These are phyloP conservation scores for Candida sp. DNA, from an alignment of 1,139 yeast species.

Conservation along the genomic window DNA sequence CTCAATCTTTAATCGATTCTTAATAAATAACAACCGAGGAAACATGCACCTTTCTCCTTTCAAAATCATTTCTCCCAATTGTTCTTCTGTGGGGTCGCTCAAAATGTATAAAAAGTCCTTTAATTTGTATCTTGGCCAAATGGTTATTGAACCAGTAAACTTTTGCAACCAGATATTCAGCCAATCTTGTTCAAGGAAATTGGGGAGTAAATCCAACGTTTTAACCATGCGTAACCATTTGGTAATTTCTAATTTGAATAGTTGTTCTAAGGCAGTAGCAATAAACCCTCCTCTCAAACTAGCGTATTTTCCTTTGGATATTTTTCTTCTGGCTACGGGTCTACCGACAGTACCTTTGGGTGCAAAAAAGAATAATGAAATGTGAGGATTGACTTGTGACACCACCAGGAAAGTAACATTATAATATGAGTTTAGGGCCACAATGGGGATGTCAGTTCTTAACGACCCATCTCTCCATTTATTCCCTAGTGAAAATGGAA, in stretches of 20 bases:
- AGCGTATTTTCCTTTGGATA: slow-evolving; percentile 33
- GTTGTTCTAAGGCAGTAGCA: slow-evolving; percentile 68
- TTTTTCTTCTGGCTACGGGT: slow-evolving; percentile 65
- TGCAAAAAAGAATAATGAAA: slow-evolving; percentile 70
- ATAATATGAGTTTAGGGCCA: slow-evolving; percentile 69
- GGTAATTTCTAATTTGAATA: slow-evolving; percentile 66
- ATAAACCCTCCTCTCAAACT: slow-evolving; percentile 73
- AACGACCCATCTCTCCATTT: slow-evolving; percentile 76
- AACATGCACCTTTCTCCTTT: slow-evolving; percentile 67
- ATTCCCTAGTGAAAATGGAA: slow-evolving; percentile 71
- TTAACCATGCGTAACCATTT: slow-evolving; percentile 74
- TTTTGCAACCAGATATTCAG: slow-evolving; percentile 72
- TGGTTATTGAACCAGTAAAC: slow-evolving; percentile 72
- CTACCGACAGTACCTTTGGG: slow-evolving; percentile 81
- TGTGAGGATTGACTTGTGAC: slow-evolving; percentile 83
- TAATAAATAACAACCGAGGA: slow-evolving; percentile 64
- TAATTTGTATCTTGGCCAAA: slow-evolving; percentile 67
- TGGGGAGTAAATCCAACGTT: slow-evolving; percentile 65
- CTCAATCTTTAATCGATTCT: slow-evolving; percentile 61
- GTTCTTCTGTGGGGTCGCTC: slow-evolving; percentile 63
- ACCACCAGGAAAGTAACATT: slow-evolving; percentile 76
- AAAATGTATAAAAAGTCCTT: slow-evolving; percentile 63
- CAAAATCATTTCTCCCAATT: slow-evolving; percentile 51
- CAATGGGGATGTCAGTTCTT: slow-evolving; percentile 70
- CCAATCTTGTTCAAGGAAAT: slow-evolving; percentile 76